A percentile compares a stretch with the other conserved stretches of the same genome.
phyloP scores from a whole-genome alignment of 169 alveolate genomes.

The Babesia ovis region DNA sequence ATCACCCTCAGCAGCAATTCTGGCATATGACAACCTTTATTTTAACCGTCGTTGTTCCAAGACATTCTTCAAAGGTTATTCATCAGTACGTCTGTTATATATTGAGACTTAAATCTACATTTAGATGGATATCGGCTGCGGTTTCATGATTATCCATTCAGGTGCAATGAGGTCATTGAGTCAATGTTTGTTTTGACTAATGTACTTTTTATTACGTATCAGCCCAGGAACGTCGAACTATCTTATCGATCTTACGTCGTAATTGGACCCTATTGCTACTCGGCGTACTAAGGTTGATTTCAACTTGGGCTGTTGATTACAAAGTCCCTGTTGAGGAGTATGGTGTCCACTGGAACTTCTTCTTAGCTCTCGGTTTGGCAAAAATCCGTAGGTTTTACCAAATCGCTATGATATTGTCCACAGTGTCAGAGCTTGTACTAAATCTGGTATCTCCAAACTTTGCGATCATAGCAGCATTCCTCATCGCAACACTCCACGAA shows the following conservation, averaged over 20 bases:
- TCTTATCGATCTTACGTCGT: conserved; percentile 8
- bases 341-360: conserved; percentile 63
- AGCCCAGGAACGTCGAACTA: neutral
- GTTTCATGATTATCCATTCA: conserved; percentile 48
- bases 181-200: conserved; percentile 13
- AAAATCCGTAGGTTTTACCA: conserved; percentile 14
- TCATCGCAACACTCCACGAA: conserved; percentile 31
- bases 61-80: conserved; percentile 55
- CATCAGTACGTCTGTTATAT: conserved; percentile 15
- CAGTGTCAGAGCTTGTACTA: conserved; percentile 29
- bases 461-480: conserved; percentile 10
- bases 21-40: conserved; percentile 48
- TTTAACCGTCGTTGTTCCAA: conserved; percentile 45
- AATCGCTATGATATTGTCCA: neutral
- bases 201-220: neutral
- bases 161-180: conserved; percentile 49
- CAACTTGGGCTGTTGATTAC: conserved; percentile 30
- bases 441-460: neutral
- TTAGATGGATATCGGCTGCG: conserved; percentile 63
- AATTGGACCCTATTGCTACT: conserved; percentile 32
- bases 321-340: conserved; percentile 53
- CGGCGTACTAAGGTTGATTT: conserved; percentile 29
- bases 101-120: neutral
- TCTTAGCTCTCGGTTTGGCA: conserved; percentile 37
- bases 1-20: conserved; percentile 29